A percentile compares a stretch with the other conserved stretches of the same genome.
Evolutionary conservation across 345 rosid species (phyloP).

Genomic region (Hibiscus mutabilis): DNA sequence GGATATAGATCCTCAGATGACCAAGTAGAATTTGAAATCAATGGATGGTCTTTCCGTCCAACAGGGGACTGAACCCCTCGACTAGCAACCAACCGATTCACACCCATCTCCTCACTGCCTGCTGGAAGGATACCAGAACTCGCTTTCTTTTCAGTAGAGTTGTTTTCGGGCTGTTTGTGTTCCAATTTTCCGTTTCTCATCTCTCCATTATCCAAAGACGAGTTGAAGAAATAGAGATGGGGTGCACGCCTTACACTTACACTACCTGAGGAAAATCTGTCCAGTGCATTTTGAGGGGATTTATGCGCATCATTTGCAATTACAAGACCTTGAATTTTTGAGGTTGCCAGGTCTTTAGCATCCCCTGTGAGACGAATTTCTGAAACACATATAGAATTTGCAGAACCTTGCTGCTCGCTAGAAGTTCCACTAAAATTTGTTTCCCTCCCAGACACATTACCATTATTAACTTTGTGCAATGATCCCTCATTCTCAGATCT

Average conservation of each 20-base stretch:
- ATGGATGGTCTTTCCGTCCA: slow-evolving; percentile 27
- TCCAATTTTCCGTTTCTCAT: slow-evolving; percentile 28
- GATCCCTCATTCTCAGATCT: slow-evolving; percentile 20
- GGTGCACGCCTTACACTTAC: slow-evolving; percentile 30
- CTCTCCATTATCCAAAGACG: slow-evolving; percentile 35
- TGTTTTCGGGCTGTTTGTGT: slow-evolving; percentile 23
- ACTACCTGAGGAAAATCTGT: slow-evolving; percentile 24
- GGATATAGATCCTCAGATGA: slow-evolving; percentile 40
- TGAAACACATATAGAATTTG: slow-evolving; percentile 30
- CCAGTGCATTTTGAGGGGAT: slow-evolving; percentile 24
- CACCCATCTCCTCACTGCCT: slow-evolving; percentile 18
- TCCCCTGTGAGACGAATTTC: slow-evolving; percentile 42
- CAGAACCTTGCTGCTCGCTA: slow-evolving; percentile 22
- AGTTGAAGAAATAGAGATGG: slow-evolving; percentile 29
- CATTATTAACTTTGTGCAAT: slow-evolving; percentile 11
- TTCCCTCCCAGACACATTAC: slow-evolving; percentile 17
- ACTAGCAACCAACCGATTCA: slow-evolving; percentile 20
- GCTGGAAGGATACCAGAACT: slow-evolving; percentile 12
- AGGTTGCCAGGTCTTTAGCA: slow-evolving; percentile 47
- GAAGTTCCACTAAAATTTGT: slow-evolving; percentile 12
- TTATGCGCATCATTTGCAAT: slow-evolving; percentile 25
- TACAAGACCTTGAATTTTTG: slow-evolving; percentile 32
- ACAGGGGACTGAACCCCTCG: slow-evolving; percentile 32
- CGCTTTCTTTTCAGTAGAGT: slow-evolving; percentile 18
- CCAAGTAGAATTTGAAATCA: slow-evolving; percentile 27